Percentiles rank a stretch among this genome's conserved stretches.
Evolutionary conservation across 1,284 basidiomycete species (phyloP).

Genomic region (Anthracocystis panici-leucophaei): DNA sequence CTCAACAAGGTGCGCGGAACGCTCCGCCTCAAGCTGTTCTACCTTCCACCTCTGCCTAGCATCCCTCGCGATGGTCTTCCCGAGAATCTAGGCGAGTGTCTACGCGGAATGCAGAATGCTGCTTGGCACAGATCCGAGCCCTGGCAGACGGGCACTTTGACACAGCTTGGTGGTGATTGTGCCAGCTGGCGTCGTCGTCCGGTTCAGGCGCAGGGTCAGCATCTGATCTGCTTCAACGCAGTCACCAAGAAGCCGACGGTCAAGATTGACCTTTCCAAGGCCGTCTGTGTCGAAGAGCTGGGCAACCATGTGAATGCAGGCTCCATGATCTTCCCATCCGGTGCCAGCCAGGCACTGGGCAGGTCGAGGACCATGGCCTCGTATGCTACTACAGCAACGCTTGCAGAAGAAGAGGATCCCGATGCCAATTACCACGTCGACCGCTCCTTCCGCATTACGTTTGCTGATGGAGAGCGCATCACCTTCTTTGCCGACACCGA

Average conservation of each 20-base stretch:
- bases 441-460: slow-evolving; percentile 86
- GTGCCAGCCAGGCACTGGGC: slow-evolving; percentile 35
- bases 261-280: slow-evolving; percentile 90
- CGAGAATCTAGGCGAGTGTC: slow-evolving; percentile 90
- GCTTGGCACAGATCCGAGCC: slow-evolving; percentile 92
- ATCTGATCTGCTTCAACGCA: slow-evolving; percentile 90
- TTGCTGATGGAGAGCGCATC: slow-evolving; percentile 84
- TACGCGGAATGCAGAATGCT: slow-evolving; percentile 86
- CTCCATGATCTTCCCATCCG: slow-evolving; percentile 37
- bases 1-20: slow-evolving; percentile 59
- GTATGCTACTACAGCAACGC: slow-evolving; percentile 30
- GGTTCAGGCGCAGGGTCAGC: slow-evolving; percentile 86
- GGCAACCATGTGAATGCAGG: slow-evolving; percentile 72
- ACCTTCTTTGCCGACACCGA: slow-evolving; percentile 91
- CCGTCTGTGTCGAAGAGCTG: slow-evolving; percentile 81
- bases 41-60: slow-evolving; percentile 86
- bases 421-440: slow-evolving; percentile 79
- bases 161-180: slow-evolving; percentile 95
- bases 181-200: slow-evolving; percentile 86
- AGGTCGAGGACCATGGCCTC: slow-evolving; percentile 38
- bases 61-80: slow-evolving; percentile 83
- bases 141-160: slow-evolving; percentile 82
- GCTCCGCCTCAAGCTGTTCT: slow-evolving; percentile 74
- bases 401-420: slow-evolving; percentile 72
- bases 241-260: slow-evolving; percentile 90